Base-by-base conservation (phyloP, 2,329 filamentous ascomycete species). In the Sarocladium oryzae region DNA sequence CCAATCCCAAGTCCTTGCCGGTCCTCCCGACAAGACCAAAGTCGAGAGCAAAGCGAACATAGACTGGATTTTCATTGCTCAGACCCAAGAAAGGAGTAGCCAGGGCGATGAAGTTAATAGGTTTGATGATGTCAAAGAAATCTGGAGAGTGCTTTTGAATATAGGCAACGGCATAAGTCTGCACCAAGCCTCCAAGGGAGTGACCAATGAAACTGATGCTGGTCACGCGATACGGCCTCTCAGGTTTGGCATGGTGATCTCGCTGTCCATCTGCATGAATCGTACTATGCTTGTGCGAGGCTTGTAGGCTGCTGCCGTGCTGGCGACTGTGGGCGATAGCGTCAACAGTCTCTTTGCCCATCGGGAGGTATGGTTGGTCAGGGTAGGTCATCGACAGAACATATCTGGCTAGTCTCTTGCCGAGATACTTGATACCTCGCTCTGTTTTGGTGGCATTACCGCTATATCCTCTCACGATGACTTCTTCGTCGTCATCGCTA, bases 21-120 rank as follows among this genome's bases (percentile, higher is more conserved):
- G 93, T 96, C 51, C 92, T 81, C n/a, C 93, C 93, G 13, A 99
- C 92, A 1, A 99, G 77, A 0, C 93, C 93, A 69, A 97, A 95
- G 65, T 99, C 93, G 3, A 99, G 74, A 0, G 93, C 93, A 66
- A 99, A 97, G 61, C 91, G 95, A 67, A 99, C 88, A 65, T 99
- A 99, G 52, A 97, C 77, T 0, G 93, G 93, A 60, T 99, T 99
- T 64, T 99, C 93, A 64, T 99, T 96, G 67, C 92, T 97, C 33
- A 97, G 73, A 0, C 92, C 92, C 1, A 97, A 72, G 57, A 96
- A 89, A 0, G 92, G 92, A 1, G 91, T 86, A 15, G 92, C 91
- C 58, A 97, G 72, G 24, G 87, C 78, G 57, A 97, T 86, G 62
- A 97, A 97, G 64, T 96, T 96, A 64, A 96, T 75, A 0, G 92